Evolutionary conservation across 495 filamentous ascomycete species (phyloP), one percentile per base, ranked within the genome.

Genomic region (Xylaria cubensis): DNA sequence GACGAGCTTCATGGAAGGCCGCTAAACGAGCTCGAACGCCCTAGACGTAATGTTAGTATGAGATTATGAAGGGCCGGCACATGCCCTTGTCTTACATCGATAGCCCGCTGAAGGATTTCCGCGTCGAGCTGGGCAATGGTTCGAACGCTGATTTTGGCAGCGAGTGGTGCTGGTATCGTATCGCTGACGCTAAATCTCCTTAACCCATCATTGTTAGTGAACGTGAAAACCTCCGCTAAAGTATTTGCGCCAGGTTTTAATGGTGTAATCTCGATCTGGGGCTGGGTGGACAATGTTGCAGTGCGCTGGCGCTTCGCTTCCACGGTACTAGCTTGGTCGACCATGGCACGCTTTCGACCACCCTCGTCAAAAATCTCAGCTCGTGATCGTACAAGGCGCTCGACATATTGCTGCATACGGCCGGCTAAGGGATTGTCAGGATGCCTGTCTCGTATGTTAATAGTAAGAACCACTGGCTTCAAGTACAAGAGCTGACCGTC

Each of bases 361-460:
- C 85, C 84, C 46, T 94, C 91, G 65, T 97, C 93, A 51, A 94
- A 89, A 9, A 92, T 85, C 65, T 97, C 94, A 10, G 87, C 80
- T 53, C 91, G 89, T 41, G 88, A 89, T 67, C 94, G 92, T 80
- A 89, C 87, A 58, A 97, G 83, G 68, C 92, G 87, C 48, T 96
- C 93, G 10, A 96, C 82, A 76, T 97, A 89, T 76, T 94, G 91
- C 59, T 95, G 91, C 75, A 99, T 94, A 34, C 91, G 90, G 0
- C 84, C 85, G 12, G 86, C 84, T 39, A 93, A 81, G 9, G 92
- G 89, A 66, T 91, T 89, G 44, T 88, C 89, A 4, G 89, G 90
- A 71, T 94, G 93, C 74, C 93, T 95, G 46, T 50, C 8, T 3
- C 39, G 8, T 15, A 84, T 72, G 84, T 79, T 50, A 56, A 68